Conservation (phyloP, 345 rosid genomes). For the Angophora floribunda region DNA sequence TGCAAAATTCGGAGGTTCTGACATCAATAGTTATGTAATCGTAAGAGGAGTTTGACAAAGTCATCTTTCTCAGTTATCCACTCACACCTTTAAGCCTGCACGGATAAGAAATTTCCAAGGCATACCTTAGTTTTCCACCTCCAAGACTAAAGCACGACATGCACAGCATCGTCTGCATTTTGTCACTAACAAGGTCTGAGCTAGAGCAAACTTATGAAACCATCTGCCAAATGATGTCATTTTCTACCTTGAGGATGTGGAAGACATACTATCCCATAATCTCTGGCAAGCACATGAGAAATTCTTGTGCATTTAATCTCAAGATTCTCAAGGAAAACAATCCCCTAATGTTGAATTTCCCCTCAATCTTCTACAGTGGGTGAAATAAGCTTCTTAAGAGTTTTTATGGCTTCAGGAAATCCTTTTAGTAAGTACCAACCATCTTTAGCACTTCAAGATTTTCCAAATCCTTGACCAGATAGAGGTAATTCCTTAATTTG, state of each 20-base stretch:
- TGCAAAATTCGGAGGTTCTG: no score
- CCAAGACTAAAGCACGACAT: no score
- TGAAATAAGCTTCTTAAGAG: not conserved
- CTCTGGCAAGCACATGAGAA: not conserved
- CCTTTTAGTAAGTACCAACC: not conserved
- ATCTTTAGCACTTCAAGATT: not conserved
- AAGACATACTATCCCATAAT: no score
- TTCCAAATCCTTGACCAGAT: no score
- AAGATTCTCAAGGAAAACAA: not conserved
- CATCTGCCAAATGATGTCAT: not conserved
- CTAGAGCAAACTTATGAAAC: not conserved
- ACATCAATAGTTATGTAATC: no score
- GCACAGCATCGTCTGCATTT: no score
- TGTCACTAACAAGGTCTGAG: no score
- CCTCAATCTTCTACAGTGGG: not conserved
- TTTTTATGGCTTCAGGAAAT: not conserved
- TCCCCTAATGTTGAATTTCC: not conserved
- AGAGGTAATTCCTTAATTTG: not conserved
- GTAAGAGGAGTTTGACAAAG: no score
- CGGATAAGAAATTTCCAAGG: no score
- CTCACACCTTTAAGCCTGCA: no score
- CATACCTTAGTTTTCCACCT: no score
- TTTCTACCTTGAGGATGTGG: not conserved
- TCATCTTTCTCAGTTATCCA: no score
- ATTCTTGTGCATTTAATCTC: not conserved